Evolutionary conservation across 441 rosid genomes (phyloP), one percentile per base, ranked within the genome.

Genomic region (Macaranga tanarius): DNA sequence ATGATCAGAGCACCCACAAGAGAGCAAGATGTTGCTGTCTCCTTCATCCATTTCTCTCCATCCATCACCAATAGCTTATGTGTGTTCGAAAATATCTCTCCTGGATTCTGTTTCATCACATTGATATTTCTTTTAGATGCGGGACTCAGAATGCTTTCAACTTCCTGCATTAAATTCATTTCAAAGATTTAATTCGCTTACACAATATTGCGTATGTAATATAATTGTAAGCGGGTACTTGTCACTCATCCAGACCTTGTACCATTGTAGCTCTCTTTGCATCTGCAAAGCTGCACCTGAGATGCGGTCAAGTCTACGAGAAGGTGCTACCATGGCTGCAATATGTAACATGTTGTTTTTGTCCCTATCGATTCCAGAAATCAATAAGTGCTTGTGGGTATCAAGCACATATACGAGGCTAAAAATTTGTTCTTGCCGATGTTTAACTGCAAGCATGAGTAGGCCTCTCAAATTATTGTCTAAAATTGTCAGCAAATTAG

Each of bases 1-100:
- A 65, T 57, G 11, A 75, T 75, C 4, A 75, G 61, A 23, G 74
- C 63, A 38, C 69, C 74, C 1, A 75, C 78, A 1, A 75, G 56
- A 31, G 52, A 67, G 1, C 23, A 75, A 0, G 74, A 75, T 10
- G 56, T 70, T 55, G 78, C 50, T 10, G 70, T 70, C 4, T 62
- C 78, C 20, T 75, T 75, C 74, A 63, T 75, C 78, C 74, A 75
- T 17, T 54, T 55, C 50, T 75, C 78, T 25, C 70, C 74, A 0
- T 69, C 62, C 11, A 0, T 4, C 8, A 13, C 20, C 38, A 75
- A 17, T 3, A 31, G 1, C 6, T 20, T n/a, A 34, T 71, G 74
- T 16, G 34, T n/a, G 0, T 62, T 2, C 1, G 51, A 4, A 62
- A 72, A 72, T 16, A 72, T 3, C 2, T 72, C 38, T 8, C 23